phyloP scores from a whole-genome alignment of 1,284 basidiomycete genomes.

The Heterobasidion parviporum region DNA sequence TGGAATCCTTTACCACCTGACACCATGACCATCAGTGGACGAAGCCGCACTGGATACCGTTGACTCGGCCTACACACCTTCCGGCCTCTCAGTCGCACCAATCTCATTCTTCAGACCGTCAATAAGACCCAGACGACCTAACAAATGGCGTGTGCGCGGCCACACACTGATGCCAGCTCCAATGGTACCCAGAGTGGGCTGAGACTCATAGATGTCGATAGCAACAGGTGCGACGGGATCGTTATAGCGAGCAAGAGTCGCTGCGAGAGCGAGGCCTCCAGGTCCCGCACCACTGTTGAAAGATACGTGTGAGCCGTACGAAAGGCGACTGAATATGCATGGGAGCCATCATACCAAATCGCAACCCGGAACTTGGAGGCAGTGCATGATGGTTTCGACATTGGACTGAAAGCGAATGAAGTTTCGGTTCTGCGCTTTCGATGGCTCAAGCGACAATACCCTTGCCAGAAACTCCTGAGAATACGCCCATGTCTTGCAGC shows the following conservation, averaged over 20 bases:
- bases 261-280: constrained; percentile 1
- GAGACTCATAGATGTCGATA: constrained; percentile 1
- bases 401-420: too few species aligned
- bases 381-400: neutral
- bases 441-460: too few species aligned
- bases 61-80: constrained; percentile 11
- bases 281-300: neutral
- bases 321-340: constrained; percentile 21
- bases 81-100: constrained; percentile 3
- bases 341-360: constrained; percentile 8
- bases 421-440: too few species aligned
- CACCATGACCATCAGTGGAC: neutral
- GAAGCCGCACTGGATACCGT: neutral
- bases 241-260: neutral
- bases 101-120: neutral
- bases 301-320: constrained; percentile 20
- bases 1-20: constrained; percentile 9
- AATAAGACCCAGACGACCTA: neutral
- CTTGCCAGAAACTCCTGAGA: too few species aligned
- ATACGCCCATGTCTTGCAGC: too few species aligned
- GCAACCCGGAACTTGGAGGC: constrained; percentile 9
- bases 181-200: neutral
- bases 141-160: neutral
- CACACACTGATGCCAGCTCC: constrained; percentile 1
- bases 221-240: neutral